These are phyloP conservation scores for Aspergillus piperis DNA, from an alignment of 2,329 filamentous ascomycete species.

Conservation along the genomic window DNA sequence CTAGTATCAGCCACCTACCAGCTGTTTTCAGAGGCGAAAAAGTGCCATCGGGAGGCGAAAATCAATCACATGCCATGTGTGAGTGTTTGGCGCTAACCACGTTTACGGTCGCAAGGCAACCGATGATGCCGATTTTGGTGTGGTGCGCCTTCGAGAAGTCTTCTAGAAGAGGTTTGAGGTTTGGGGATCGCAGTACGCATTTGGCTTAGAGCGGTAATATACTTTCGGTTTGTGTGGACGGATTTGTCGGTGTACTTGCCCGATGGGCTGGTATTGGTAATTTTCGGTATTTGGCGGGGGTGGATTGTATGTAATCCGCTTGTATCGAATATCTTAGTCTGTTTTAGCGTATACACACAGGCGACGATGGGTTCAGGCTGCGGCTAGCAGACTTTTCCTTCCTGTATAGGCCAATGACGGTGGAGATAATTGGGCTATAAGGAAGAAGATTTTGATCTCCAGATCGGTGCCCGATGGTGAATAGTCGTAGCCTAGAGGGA, in stretches of 20 bases:
- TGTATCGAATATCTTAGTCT: too few species aligned
- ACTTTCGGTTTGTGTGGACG: not conserved
- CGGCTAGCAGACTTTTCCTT: not conserved
- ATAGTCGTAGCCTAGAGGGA: too few species aligned
- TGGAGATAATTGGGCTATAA: not conserved
- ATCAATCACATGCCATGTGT: not conserved
- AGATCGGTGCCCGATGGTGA: not conserved
- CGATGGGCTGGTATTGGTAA: too few species aligned
- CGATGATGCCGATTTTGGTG: not conserved
- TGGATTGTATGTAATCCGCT: too few species aligned
- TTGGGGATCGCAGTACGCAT: not conserved
- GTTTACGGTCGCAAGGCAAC: not conserved
- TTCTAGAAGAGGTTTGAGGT: slow-evolving; percentile 18
- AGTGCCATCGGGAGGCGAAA: not conserved
- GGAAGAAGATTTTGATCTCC: not conserved
- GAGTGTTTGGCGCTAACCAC: slow-evolving; percentile 5
- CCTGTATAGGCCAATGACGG: not conserved
- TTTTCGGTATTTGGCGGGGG: too few species aligned
- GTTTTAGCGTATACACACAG: too few species aligned
- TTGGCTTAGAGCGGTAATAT: not conserved
- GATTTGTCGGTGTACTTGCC: not conserved
- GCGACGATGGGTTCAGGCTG: too few species aligned
- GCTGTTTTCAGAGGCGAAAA: not conserved
- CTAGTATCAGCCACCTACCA: not conserved
- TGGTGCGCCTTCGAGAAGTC: slow-evolving; percentile 17